These are phyloP conservation scores for Phyllosticta paracitricarpa DNA, from an alignment of 2,329 filamentous ascomycete species.

Conservation along the genomic window DNA sequence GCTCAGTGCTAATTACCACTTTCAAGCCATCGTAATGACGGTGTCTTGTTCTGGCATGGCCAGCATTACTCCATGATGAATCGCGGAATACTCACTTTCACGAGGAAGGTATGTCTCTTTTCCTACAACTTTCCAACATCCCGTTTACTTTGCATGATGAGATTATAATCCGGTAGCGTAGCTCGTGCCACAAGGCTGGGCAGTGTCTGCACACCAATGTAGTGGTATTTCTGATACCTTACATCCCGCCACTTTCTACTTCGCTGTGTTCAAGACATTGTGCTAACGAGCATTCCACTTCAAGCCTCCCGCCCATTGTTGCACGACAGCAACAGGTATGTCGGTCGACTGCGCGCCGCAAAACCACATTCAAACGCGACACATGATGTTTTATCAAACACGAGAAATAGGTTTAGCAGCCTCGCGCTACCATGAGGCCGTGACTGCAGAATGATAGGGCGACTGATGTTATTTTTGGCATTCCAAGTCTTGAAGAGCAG, in stretches of 20 bases:
- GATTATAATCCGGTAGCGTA: background rate
- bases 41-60: background rate
- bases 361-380: background rate
- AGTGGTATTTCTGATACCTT: background rate
- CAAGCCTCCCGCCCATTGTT: background rate
- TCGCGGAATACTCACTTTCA: no score
- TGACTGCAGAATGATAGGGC: background rate
- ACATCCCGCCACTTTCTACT: background rate
- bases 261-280: background rate
- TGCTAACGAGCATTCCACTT: background rate
- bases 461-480: background rate
- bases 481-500: background rate
- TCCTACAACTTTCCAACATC: background rate
- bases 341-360: background rate
- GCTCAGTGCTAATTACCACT: background rate
- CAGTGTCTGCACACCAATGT: background rate
- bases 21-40: background rate
- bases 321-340: background rate
- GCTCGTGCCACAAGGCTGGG: background rate
- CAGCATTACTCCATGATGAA: background rate
- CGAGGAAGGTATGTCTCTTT: background rate
- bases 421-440: background rate
- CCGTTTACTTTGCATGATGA: background rate
- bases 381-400: background rate
- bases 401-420: background rate